Base-by-base conservation (phyloP, 495 filamentous ascomycete genomes). In the Xylaria cubensis region DNA sequence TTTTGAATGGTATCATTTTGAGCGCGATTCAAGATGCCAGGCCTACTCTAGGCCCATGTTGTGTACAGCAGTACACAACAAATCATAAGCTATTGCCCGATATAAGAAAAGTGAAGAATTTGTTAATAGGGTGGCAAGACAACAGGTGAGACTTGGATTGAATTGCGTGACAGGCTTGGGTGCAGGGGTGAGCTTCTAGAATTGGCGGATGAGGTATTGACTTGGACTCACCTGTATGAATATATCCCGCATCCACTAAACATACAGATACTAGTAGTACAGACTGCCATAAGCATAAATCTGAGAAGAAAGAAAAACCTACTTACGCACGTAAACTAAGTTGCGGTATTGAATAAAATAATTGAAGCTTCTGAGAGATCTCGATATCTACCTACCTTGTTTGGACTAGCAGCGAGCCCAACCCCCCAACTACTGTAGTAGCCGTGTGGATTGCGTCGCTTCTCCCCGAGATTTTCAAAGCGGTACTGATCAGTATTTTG, bases 311-410 rank as follows among this genome's bases (percentile, higher is more conserved):
- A 29, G 1, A 29, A 29, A 29, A 29, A 29, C 1, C 1, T 19
- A 8, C 29, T 7, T n/a, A n/a, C n/a, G n/a, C n/a, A 32, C 6
- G 32, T 5, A 58, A 29, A 39, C n/a, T n/a, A 15, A 15, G 9
- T 21, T 61, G 36, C 5, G 21, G 17, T 39, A 21, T 61, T 3
- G 32, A 39, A 19, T n/a, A 17, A 34, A 34, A 29, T 34, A 9
- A 58, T 19, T 58, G 55, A 59, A 32, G 26, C 55, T n/a, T n/a
- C 6, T 59, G 26, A 32, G 7, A n/a, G n/a, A 19, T 36, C n/a
- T 61, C 17, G 58, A 61, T 65, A 21, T 50, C n/a, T 10, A 61
- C 58, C 58, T 61, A 61, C 58, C 34, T 61, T 36, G n/a, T 61
- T 61, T 19, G 58, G 58, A 61, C 58, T 61, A 61, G 58, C 13